Percentiles rank a stretch among this genome's conserved stretches.
phyloP scores from a whole-genome alignment of 1,284 basidiomycete genomes.

The Trichosporon asahii region DNA sequence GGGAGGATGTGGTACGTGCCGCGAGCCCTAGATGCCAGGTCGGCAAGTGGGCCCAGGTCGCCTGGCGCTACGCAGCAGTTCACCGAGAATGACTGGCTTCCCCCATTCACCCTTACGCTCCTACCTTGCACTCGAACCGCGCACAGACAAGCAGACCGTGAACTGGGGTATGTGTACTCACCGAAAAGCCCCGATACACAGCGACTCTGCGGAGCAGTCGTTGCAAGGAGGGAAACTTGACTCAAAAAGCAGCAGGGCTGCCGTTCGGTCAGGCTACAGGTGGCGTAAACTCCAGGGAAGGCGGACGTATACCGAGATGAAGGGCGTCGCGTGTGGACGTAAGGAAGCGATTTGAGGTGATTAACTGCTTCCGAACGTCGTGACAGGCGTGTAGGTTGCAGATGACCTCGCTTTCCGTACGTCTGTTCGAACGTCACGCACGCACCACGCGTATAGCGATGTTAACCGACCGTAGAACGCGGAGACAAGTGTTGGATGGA shows the following conservation, averaged over 20 bases:
- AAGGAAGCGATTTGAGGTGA: not conserved
- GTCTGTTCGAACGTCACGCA: not conserved
- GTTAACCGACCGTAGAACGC: not conserved
- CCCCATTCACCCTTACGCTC: not conserved
- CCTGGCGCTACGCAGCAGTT: not conserved
- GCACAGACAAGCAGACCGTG: conserved; percentile 2
- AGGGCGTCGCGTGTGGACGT: not conserved
- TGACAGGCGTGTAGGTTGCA: not conserved
- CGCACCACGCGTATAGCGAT: not conserved
- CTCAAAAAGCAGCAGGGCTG: not conserved
- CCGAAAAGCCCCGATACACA: conserved; percentile 1
- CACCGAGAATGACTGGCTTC: not conserved
- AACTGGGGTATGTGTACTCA: not conserved
- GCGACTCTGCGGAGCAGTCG: not conserved
- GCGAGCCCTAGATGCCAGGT: not conserved
- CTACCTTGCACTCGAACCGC: not conserved
- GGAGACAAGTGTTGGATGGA: not conserved
- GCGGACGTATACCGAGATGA: conserved; percentile 1
- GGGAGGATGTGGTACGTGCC: not conserved
- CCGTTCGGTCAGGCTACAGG: not conserved
- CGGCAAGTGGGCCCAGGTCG: not conserved
- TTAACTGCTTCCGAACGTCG: not conserved
- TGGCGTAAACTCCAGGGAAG: conserved; percentile 1
- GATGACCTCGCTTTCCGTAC: not conserved
- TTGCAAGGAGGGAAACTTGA: not conserved